Base-by-base conservation (phyloP, 164 flowering plant genomes). In the Aristolochia californica region DNA sequence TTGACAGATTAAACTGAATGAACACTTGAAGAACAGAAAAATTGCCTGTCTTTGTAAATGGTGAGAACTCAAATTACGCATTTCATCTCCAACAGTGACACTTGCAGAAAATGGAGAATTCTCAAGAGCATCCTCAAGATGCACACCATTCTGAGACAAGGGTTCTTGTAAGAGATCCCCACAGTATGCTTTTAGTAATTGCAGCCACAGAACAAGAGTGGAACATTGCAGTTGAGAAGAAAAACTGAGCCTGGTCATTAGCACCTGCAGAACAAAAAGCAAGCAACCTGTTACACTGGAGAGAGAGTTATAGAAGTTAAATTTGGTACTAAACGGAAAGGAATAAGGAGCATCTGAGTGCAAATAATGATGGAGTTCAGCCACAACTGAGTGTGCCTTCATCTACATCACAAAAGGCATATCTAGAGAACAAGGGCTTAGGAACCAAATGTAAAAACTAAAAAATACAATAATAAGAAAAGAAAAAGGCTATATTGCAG, bases 31-130 rank as follows among this genome's bases (percentile, higher is more conserved):
- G 71, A 85, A 82, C 66, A 91, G 75, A 47, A 83, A 80, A 55
- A 82, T 53, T 43, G 83, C 75, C 61, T 67, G 78, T 60, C 98
- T 78, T 64, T 81, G 88, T 62, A 87, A 69, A 69, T 88, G 95
- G 26, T 48, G 55, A 26, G 64, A 56, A 48, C 57, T 47, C 14
- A 69, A 53, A 23, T 62, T 54, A 25, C 51, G 23, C 17, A 38
- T 48, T 23, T 53, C 8, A 30, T 48, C 53, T 56, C 68, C 77
- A 48, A 68, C 65, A 57, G 62, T 45, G 43, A 70, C 14, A 66
- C 75, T 69, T 8, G 58, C 38, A 45, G 68, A 44, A 76, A 91
- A 86, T 58, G 98, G 96, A 45, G 96, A 88, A 48, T 75, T 85
- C 64, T 86, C 90, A 7, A 83, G 69, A 53, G 58, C 65, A 48